These are phyloP conservation scores for Oleoguttula mirabilis DNA, from an alignment of 495 filamentous ascomycete species.

Conservation along the genomic window DNA sequence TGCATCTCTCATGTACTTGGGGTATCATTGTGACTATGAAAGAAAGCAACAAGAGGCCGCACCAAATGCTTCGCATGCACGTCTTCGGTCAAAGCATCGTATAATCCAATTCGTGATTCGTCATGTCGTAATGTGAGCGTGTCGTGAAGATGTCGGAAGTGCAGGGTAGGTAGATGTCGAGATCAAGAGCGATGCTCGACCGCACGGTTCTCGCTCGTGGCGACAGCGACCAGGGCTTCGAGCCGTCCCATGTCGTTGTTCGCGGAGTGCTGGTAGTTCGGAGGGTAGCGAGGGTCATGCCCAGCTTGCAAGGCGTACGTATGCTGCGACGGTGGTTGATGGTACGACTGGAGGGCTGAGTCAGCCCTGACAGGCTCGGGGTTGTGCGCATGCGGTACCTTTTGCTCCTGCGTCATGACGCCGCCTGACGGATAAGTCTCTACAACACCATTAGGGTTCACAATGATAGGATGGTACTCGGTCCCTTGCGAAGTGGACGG, in stretches of 20 bases:
- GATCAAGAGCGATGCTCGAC: constrained; percentile 18
- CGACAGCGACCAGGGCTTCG: constrained; percentile 79
- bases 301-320: constrained; percentile 23
- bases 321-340: constrained; percentile 9
- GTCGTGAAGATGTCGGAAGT: too few species aligned
- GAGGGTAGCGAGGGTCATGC: constrained; percentile 23
- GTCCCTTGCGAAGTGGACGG: constrained; percentile 45
- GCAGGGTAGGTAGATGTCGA: too few species aligned
- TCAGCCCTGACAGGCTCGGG: constrained; percentile 13
- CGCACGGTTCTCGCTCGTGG: constrained; percentile 64
- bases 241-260: constrained; percentile 53
- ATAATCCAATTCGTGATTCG: too few species aligned
- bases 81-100: too few species aligned
- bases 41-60: too few species aligned
- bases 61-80: too few species aligned
- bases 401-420: constrained; percentile 28
- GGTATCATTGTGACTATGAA: too few species aligned
- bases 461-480: constrained; percentile 53
- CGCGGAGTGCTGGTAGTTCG: constrained; percentile 19
- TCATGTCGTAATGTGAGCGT: too few species aligned
- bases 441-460: constrained; percentile 50
- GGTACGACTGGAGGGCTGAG: constrained; percentile 10
- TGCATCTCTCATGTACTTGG: too few species aligned
- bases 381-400: constrained; percentile 32
- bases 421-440: constrained; percentile 39